These are phyloP conservation scores for Cymbopogon flexuosus DNA, from an alignment of 202 grass and related monocot genomes.

Conservation along the genomic window DNA sequence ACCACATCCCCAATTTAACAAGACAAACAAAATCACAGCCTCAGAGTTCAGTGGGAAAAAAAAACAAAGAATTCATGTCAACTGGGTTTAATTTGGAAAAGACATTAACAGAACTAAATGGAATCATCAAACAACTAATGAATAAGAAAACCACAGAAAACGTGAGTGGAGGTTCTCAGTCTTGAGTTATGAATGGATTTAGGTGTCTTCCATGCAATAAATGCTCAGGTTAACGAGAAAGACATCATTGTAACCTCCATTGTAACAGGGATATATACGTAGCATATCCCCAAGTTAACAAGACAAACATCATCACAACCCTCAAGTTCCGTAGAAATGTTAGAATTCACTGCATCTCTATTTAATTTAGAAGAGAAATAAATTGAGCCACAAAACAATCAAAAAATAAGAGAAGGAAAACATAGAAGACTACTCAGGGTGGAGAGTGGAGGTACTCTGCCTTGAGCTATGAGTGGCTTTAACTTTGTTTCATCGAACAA, in stretches of 20 bases:
- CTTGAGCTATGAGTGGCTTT: constrained; percentile 25
- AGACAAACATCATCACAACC: neutral
- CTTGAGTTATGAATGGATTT: constrained; percentile 35
- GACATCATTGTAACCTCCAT: constrained; percentile 32
- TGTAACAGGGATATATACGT: neutral
- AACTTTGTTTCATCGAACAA: constrained; percentile 29
- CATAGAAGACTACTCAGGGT: neutral
- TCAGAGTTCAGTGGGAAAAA: neutral
- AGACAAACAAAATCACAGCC: neutral
- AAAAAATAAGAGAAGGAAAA: neutral
- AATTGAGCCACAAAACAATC: neutral
- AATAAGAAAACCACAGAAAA: too few relatives aligned
- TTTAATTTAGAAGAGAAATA: neutral
- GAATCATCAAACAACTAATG: too few relatives aligned
- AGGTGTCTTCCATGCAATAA: constrained; percentile 28
- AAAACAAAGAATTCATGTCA: too few relatives aligned
- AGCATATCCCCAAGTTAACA: neutral
- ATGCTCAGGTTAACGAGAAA: constrained; percentile 43
- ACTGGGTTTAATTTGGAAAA: too few relatives aligned
- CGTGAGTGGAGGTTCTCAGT: constrained; percentile 16
- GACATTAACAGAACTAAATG: too few relatives aligned
- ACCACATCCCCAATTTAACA: neutral
- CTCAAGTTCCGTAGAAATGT: neutral
- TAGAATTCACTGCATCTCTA: neutral
- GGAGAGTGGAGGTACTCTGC: constrained; percentile 11